Evolutionary conservation across 805 yeast species (phyloP).

Genomic region (Candida corydali): DNA sequence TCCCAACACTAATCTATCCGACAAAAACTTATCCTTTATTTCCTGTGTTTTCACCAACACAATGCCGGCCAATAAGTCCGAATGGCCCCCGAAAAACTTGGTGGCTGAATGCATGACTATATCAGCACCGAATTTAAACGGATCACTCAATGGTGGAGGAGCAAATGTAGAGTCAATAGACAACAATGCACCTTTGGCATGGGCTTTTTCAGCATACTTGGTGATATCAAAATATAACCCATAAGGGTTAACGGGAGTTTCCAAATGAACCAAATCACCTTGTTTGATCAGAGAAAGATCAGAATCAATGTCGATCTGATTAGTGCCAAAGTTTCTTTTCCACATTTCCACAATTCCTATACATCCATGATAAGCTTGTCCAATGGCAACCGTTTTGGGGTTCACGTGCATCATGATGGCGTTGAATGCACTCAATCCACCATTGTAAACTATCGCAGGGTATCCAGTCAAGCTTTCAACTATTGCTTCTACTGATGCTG

Average conservation of each 20-base stretch:
- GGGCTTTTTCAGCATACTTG: constrained; percentile 66
- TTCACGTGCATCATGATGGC: constrained; percentile 67
- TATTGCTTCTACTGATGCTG: constrained; percentile 61
- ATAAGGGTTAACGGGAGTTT: constrained; percentile 85
- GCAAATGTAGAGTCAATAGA: constrained; percentile 87
- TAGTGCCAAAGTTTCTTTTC: constrained; percentile 55
- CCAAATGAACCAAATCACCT: constrained; percentile 80
- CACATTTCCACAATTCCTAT: constrained; percentile 65
- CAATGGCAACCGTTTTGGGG: constrained; percentile 73
- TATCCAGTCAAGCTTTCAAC: constrained; percentile 58
- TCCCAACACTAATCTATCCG: constrained; percentile 71
- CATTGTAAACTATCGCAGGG: constrained; percentile 64
- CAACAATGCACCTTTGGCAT: constrained; percentile 67
- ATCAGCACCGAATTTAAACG: constrained; percentile 82
- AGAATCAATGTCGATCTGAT: constrained; percentile 40
- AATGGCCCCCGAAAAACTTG: constrained; percentile 93
- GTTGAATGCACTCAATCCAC: constrained; percentile 78
- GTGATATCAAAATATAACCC: constrained; percentile 64
- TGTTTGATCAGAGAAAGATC: constrained; percentile 41
- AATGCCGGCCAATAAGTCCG: constrained; percentile 82
- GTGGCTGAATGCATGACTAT: constrained; percentile 91
- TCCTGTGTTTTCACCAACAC: constrained; percentile 58
- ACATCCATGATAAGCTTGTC: constrained; percentile 82
- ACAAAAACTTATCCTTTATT: constrained; percentile 42
- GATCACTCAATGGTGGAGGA: constrained; percentile 84